Percentiles rank a stretch among this genome's conserved stretches.
Evolutionary conservation across 176 grass and related monocot species (phyloP).

Genomic region (Paspalum notatum): DNA sequence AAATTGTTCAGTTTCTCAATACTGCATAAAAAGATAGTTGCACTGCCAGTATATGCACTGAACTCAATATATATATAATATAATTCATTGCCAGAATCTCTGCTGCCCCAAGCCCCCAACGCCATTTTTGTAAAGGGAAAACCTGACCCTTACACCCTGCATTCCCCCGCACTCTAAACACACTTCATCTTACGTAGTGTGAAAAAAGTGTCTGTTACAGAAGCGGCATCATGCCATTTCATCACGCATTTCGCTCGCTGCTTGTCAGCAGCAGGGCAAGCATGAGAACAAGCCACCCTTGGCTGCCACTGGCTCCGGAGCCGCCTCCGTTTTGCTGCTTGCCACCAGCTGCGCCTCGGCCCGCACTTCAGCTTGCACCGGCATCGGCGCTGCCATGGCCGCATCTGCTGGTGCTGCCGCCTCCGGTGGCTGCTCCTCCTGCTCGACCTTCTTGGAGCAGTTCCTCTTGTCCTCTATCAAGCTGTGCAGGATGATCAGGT

Average conservation of each 20-base stretch:
- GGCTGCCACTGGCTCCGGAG: background rate
- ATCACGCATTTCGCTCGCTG: background rate
- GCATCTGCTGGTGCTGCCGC: background rate
- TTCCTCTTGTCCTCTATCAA: slow-evolving; percentile 46
- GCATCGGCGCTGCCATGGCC: background rate
- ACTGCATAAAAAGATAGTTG: slow-evolving; percentile 6
- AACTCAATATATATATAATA: background rate
- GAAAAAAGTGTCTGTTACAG: background rate
- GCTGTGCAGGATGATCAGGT: slow-evolving; percentile 4
- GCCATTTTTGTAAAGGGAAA: background rate
- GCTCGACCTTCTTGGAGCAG: slow-evolving; percentile 20
- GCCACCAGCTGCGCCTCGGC: background rate
- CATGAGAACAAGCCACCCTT: slow-evolving; percentile 52
- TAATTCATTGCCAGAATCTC: background rate
- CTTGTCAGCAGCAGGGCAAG: slow-evolving; percentile 50
- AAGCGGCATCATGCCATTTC: background rate
- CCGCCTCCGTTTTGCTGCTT: slow-evolving; percentile 31
- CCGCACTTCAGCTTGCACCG: background rate
- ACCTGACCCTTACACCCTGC: background rate
- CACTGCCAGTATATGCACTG: slow-evolving; percentile 3
- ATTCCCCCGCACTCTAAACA: background rate
- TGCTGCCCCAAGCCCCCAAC: background rate
- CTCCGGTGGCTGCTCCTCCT: slow-evolving; percentile 14
- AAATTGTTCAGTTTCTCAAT: background rate
- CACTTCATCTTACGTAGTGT: background rate